Base-by-base conservation (phyloP, 257 asterid genomes). In the Rhazya stricta region DNA sequence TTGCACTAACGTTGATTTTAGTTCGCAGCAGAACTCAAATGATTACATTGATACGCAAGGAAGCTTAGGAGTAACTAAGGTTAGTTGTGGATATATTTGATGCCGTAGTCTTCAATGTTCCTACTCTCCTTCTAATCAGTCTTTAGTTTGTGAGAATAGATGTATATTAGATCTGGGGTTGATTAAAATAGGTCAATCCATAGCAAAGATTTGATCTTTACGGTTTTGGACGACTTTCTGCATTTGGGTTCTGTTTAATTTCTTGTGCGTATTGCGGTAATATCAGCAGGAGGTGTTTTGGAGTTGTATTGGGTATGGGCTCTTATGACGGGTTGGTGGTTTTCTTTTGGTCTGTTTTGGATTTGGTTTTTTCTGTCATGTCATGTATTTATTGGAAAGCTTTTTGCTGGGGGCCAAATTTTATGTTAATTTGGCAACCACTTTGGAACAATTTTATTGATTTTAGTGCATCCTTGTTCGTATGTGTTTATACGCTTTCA, bases 391-490 rank as follows among this genome's bases (percentile, higher is more conserved):
- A 74, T 79, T 45, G 76, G 76, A 83, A 79, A 79, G 95, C 80
- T 21, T 66, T 56, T 77, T 78, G 74, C 34, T 69, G 77, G 73
- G 76, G 73, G 76, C 73, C 66, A 53, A 53, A 45, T 63, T n/a
- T 56, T 45, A 32, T 77, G 74, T 76, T 27, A 12, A 36, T 77
- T 82, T 54, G 65, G 71, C 29, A 82, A 68, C 82, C 58, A 77
- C 81, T 82, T 73, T 50, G 61, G 76, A 82, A 80, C 86, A 82
- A 37, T 27, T 68, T 46, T 82, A 74, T 90, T 80, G 89, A 83
- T 85, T 74, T 21, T 81, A 73, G 91, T 85, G 90, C 81, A 67
- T 76, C 79, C 72, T 80, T 84, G 84, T 84, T 81, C 77, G 73
- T 78, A 43, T 63, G 51, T 79, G 77, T 76, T 27, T 60, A 58